These are phyloP conservation scores for Dicorynia guianensis DNA, from an alignment of 306 rosid genomes.

Conservation along the genomic window DNA sequence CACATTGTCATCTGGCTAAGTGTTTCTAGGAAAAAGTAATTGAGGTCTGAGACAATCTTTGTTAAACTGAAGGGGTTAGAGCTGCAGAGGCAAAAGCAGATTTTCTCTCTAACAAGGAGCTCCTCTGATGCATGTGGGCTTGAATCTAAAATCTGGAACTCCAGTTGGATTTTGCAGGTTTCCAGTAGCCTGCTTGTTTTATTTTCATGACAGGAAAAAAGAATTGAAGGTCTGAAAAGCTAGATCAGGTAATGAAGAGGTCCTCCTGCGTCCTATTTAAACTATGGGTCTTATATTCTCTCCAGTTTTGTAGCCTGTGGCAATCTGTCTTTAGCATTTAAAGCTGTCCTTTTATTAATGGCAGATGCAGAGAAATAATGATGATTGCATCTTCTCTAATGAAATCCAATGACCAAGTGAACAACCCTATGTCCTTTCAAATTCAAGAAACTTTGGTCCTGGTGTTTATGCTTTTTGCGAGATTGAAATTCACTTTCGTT, in stretches of 20 bases:
- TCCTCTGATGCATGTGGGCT: slow-evolving; percentile 14
- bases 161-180: slow-evolving; percentile 50
- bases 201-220: slow-evolving; percentile 43
- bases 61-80: slow-evolving; percentile 21
- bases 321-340: slow-evolving; percentile 63
- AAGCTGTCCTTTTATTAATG: slow-evolving; percentile 55
- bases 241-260: slow-evolving; percentile 56
- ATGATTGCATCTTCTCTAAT: slow-evolving; percentile 57
- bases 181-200: slow-evolving; percentile 28
- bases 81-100: neutral
- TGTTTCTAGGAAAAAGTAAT: neutral
- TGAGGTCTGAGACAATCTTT: slow-evolving; percentile 19
- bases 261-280: slow-evolving; percentile 44
- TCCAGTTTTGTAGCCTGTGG: slow-evolving; percentile 48
- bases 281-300: slow-evolving; percentile 61
- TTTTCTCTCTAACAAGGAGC: slow-evolving; percentile 8
- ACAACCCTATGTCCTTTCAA: slow-evolving; percentile 74
- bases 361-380: slow-evolving; percentile 62
- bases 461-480: slow-evolving; percentile 50
- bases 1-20: neutral
- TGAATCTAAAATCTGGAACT: slow-evolving; percentile 27
- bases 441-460: slow-evolving; percentile 53
- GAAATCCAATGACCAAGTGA: slow-evolving; percentile 51
- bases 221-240: slow-evolving; percentile 51
- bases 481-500: slow-evolving; percentile 66